Evolutionary conservation across 352 stramenopile species (phyloP).

Genomic region (Globisporangium spinosum): DNA sequence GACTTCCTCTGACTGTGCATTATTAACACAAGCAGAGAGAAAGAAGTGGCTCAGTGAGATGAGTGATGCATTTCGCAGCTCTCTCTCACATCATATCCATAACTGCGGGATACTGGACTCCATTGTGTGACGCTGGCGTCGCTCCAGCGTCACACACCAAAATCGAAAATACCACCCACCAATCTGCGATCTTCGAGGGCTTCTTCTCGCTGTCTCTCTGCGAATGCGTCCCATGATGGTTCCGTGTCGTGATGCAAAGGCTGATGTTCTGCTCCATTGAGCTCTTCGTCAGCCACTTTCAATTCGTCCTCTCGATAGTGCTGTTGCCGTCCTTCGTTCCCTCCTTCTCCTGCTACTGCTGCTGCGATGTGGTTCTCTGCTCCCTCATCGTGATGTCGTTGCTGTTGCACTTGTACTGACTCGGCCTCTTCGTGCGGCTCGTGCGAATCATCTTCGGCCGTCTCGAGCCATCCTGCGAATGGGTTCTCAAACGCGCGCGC

Average conservation of each 20-base stretch:
- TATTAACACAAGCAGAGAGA: not conserved
- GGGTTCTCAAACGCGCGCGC: slow-evolving; percentile 8
- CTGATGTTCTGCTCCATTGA: not conserved
- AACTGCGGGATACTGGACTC: not conserved
- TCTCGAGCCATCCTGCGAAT: slow-evolving; percentile 6
- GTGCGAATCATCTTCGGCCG: not conserved
- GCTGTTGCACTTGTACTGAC: not conserved
- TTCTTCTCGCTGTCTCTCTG: not conserved
- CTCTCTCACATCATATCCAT: not conserved
- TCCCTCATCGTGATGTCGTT: not conserved
- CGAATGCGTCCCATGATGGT: not conserved
- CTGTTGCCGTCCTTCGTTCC: not conserved
- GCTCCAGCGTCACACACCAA: not conserved
- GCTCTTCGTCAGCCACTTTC: not conserved
- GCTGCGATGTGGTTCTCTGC: not conserved
- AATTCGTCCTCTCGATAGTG: not conserved
- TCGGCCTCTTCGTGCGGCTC: not conserved
- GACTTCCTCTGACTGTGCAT: not conserved
- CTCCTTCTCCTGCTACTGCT: not conserved
- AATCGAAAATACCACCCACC: not conserved
- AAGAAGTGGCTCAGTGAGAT: not conserved
- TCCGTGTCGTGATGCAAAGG: not conserved
- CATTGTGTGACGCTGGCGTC: not conserved
- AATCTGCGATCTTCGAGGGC: slow-evolving; percentile 4
- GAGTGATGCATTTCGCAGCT: not conserved